phyloP scores from a whole-genome alignment of 192 early-diverging fungal genomes.

The Jimgerdemannia flammicorona region DNA sequence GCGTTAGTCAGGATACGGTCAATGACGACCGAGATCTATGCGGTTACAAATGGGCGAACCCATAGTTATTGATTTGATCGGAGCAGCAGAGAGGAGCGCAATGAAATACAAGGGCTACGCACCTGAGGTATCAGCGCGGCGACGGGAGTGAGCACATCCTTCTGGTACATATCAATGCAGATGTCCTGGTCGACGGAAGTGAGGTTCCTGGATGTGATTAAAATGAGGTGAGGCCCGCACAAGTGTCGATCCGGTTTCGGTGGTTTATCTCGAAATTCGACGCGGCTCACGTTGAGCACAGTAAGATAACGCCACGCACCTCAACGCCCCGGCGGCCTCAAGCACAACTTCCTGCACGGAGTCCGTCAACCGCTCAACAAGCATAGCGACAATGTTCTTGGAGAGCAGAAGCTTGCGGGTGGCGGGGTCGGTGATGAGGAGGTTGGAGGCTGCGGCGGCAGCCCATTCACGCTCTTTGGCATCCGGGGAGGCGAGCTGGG shows the following conservation, averaged over 20 bases:
- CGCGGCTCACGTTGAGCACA: not conserved
- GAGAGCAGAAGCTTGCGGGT: constrained; percentile 73
- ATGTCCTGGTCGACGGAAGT: constrained; percentile 48
- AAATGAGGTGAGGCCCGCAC: not conserved
- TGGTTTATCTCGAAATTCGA: not conserved
- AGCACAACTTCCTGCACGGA: constrained; percentile 65
- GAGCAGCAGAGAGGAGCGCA: not conserved
- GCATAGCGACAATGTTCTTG: constrained; percentile 56
- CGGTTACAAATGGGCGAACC: not conserved
- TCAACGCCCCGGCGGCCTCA: constrained; percentile 70
- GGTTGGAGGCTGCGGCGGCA: constrained; percentile 79
- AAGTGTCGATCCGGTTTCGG: not conserved
- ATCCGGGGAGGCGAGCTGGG: constrained; percentile 59
- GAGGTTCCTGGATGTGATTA: constrained; percentile 46
- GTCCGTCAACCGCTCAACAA: constrained; percentile 75
- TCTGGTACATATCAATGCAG: constrained; percentile 51
- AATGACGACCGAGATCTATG: constrained; percentile 24
- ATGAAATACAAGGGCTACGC: not conserved
- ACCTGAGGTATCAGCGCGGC: constrained; percentile 42
- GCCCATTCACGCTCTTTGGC: constrained; percentile 85
- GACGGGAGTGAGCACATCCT: constrained; percentile 53
- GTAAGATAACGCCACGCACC: constrained; percentile 22
- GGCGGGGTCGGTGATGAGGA: constrained; percentile 60
- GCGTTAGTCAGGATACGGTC: constrained; percentile 27
- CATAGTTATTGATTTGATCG: not conserved